Percentiles rank a stretch among this genome's conserved stretches.
These are phyloP conservation scores for Pseudocercospora macadamiae DNA, from an alignment of 2,329 filamentous ascomycete species.

Conservation along the genomic window DNA sequence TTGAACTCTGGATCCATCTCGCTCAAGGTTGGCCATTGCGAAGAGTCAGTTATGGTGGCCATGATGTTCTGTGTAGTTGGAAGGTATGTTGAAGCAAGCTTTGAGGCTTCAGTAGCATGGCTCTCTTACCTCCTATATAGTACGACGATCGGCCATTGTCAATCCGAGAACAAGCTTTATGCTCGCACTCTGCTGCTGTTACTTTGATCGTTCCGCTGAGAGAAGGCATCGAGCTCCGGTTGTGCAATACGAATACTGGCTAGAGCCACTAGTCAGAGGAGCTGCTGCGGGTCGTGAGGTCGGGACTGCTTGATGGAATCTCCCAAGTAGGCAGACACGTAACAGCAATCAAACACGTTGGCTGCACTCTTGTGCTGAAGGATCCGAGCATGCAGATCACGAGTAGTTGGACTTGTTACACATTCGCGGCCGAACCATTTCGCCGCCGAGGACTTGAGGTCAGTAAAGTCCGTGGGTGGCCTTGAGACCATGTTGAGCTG, in stretches of 20 bases:
- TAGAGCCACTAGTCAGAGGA: too few species aligned
- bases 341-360: neutral
- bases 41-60: neutral
- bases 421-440: neutral
- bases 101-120: too few species aligned
- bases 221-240: too few species aligned
- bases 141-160: too few species aligned
- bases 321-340: too few species aligned
- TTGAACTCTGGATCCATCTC: constrained; percentile 16
- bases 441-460: neutral
- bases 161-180: too few species aligned
- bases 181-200: too few species aligned
- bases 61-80: neutral
- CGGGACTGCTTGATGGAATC: too few species aligned
- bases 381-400: neutral
- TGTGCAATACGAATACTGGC: too few species aligned
- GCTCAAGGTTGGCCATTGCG: constrained; percentile 6
- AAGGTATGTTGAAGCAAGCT: neutral
- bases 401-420: neutral
- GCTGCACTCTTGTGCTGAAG: neutral
- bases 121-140: too few species aligned
- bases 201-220: too few species aligned
- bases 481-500: neutral
- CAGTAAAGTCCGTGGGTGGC: neutral
- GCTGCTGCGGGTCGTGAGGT: too few species aligned